Conservation (phyloP, 768 basidiomycete genomes). For the Leccinum subtestaceum region DNA sequence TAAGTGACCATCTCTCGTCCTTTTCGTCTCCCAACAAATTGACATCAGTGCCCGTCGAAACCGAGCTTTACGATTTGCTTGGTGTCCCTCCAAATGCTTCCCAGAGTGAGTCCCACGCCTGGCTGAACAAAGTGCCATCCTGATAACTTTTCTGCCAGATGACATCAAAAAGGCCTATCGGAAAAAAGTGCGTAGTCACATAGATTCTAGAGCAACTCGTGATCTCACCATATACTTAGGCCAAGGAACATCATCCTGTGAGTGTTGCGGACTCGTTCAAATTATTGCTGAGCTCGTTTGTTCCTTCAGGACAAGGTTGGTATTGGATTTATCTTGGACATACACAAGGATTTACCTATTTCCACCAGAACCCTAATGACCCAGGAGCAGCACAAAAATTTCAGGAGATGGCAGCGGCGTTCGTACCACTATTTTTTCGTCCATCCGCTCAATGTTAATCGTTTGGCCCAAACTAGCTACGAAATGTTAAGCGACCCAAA, state of each 20-base stretch:
- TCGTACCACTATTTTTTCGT: conserved; percentile 29
- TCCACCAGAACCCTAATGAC: conserved; percentile 77
- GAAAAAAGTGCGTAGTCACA: conserved; percentile 63
- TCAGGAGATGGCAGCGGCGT: conserved; percentile 89
- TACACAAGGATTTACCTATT: neutral
- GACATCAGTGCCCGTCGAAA: conserved; percentile 64
- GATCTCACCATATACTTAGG: conserved; percentile 44
- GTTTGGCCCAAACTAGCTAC: conserved; percentile 48
- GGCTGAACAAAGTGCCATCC: neutral
- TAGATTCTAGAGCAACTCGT: neutral
- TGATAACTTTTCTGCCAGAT: conserved; percentile 32
- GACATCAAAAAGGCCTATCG: conserved; percentile 95
- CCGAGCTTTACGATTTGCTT: conserved; percentile 83
- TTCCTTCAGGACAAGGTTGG: conserved; percentile 63
- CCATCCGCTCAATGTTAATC: conserved; percentile 4
- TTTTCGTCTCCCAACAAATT: neutral
- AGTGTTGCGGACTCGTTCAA: conserved; percentile 21
- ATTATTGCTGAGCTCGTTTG: neutral
- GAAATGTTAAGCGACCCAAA: conserved; percentile 76
- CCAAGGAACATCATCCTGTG: conserved; percentile 86
- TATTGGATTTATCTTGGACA: neutral
- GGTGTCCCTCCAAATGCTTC: conserved; percentile 68
- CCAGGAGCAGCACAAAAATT: conserved; percentile 80
- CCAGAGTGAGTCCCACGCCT: conserved; percentile 51
- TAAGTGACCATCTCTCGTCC: conserved; percentile 21